Conservation (phyloP, 805 yeast species). For the Groenewaldozyma salmanticensis region DNA sequence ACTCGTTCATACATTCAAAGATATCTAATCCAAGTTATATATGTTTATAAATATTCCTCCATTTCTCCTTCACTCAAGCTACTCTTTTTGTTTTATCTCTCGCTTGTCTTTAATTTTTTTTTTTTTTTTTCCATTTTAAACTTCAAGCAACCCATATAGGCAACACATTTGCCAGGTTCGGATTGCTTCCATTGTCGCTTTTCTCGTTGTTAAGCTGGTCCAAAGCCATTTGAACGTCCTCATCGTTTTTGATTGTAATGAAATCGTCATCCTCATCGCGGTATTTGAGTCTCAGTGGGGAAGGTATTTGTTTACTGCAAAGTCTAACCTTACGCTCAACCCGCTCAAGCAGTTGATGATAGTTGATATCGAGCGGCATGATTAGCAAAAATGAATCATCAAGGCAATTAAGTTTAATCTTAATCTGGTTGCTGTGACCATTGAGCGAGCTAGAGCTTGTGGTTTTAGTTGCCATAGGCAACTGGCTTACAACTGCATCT, state of each 20-base stretch:
- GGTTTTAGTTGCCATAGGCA: conserved; percentile 15
- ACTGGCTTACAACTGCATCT: conserved; percentile 10
- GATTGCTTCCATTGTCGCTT: conserved; percentile 4
- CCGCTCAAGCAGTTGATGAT: conserved; percentile 45
- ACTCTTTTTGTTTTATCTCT: conserved; percentile 2
- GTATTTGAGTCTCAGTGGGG: conserved; percentile 53
- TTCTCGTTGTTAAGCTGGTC: conserved; percentile 31
- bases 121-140: neutral
- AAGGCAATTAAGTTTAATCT: conserved; percentile 26
- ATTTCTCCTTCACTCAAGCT: neutral
- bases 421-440: conserved; percentile 23
- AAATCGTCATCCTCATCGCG: conserved; percentile 94
- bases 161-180: conserved; percentile 4
- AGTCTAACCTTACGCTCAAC: conserved; percentile 49
- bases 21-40: too few species aligned
- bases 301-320: conserved; percentile 37
- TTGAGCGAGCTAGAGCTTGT: conserved; percentile 19
- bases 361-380: conserved; percentile 43
- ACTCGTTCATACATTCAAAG: too few species aligned
- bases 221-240: conserved; percentile 79
- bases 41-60: too few species aligned
- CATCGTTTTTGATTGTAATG: conserved; percentile 74
- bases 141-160: conserved; percentile 18
- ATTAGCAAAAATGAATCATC: conserved; percentile 50
- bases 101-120: neutral